Conservation (phyloP, 2,329 filamentous ascomycete genomes). For the Colletotrichum sp. region DNA sequence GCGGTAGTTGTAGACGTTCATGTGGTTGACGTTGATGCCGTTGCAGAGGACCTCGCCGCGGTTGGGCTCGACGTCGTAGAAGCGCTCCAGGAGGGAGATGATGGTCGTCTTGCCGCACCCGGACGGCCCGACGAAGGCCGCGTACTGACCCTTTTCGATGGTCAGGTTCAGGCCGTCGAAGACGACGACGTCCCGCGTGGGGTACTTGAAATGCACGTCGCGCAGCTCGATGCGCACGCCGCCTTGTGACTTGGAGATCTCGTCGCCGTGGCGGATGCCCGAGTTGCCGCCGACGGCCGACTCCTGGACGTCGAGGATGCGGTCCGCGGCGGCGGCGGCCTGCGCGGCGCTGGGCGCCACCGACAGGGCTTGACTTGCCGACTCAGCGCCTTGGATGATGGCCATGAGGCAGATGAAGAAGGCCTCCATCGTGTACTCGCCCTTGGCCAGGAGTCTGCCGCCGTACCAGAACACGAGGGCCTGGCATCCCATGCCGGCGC, state of each 20-base stretch:
- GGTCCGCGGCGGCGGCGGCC: not conserved
- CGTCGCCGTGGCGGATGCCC: not conserved
- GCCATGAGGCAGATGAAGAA: slow-evolving; percentile 62
- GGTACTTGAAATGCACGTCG: slow-evolving; percentile 27
- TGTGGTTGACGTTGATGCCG: slow-evolving; percentile 35
- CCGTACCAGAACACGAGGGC: slow-evolving; percentile 63
- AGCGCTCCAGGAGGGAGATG: slow-evolving; percentile 58
- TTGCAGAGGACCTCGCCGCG: slow-evolving; percentile 43
- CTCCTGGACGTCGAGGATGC: not conserved
- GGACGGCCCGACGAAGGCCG: slow-evolving; percentile 49
- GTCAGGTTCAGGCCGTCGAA: slow-evolving; percentile 27
- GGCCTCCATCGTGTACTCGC: slow-evolving; percentile 40
- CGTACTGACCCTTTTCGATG: slow-evolving; percentile 45
- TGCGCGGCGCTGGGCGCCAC: slow-evolving; percentile 9
- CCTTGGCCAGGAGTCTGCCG: slow-evolving; percentile 25
- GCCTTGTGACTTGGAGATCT: slow-evolving; percentile 9
- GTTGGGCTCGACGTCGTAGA: slow-evolving; percentile 56
- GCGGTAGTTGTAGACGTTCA: slow-evolving; percentile 47
- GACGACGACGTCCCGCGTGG: slow-evolving; percentile 26
- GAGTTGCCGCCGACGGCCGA: not conserved
- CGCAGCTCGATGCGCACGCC: slow-evolving; percentile 24
- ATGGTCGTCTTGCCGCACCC: slow-evolving; percentile 58
- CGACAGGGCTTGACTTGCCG: slow-evolving; percentile 29
- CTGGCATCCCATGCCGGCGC: slow-evolving; percentile 40
- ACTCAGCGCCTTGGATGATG: slow-evolving; percentile 57